Conservation (phyloP, 495 filamentous ascomycete species). For the Neurospora terricola region DNA sequence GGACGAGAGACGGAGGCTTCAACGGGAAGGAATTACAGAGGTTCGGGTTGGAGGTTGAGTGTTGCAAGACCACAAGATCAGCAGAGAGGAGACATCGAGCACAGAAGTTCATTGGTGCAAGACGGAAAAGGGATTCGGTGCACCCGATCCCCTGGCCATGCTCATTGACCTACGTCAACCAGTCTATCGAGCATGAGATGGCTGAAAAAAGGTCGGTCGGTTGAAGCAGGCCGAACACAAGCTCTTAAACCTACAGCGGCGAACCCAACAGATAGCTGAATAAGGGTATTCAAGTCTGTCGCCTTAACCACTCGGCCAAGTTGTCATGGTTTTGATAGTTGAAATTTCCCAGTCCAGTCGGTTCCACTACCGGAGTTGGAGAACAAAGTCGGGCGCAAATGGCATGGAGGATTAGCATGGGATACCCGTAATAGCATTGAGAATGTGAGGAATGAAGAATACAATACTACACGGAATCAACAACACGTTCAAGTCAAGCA, state of each 20-base stretch:
- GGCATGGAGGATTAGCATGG: neutral
- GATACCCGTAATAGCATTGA: neutral
- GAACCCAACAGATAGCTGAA: slow-evolving; percentile 21
- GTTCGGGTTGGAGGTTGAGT: neutral
- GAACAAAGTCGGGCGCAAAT: neutral
- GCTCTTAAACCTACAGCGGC: neutral
- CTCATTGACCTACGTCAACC: neutral
- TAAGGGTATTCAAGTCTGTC: slow-evolving; percentile 19
- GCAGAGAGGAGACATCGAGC: neutral
- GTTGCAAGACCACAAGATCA: neutral
- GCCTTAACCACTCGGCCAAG: slow-evolving; percentile 24
- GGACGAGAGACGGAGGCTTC: neutral
- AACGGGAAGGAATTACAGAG: neutral
- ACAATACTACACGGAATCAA: neutral
- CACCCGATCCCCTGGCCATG: neutral
- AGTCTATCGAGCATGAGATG: neutral
- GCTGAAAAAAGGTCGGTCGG: neutral
- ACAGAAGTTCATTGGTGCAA: neutral
- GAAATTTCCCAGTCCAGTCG: neutral
- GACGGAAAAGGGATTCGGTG: neutral
- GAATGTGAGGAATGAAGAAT: neutral
- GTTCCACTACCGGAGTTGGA: neutral
- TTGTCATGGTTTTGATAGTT: slow-evolving; percentile 4
- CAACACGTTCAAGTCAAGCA: neutral
- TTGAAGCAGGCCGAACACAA: neutral